These are phyloP conservation scores for Actinomortierella ambigua DNA, from an alignment of 371 early-diverging fungal species.

Conservation along the genomic window DNA sequence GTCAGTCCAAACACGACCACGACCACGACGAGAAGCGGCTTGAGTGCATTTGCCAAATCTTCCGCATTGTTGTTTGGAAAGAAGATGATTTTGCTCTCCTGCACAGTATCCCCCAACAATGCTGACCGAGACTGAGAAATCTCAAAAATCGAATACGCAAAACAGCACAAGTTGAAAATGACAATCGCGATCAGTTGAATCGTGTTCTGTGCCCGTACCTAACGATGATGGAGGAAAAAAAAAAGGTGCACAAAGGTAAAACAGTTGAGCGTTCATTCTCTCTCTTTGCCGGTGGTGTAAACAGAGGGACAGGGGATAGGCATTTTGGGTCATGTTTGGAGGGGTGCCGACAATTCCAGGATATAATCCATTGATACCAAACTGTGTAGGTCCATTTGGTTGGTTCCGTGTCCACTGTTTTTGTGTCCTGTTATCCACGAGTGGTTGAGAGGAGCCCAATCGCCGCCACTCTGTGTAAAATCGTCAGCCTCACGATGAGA, in stretches of 20 bases:
- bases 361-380: too few relatives aligned
- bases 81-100: not conserved
- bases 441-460: too few relatives aligned
- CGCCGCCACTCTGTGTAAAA: too few relatives aligned
- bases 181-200: constrained; percentile 88
- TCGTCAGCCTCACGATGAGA: too few relatives aligned
- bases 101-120: constrained; percentile 9
- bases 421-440: too few relatives aligned
- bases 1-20: constrained; percentile 34
- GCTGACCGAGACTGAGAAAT: constrained; percentile 48
- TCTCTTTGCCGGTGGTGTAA: too few relatives aligned
- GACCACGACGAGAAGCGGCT: constrained; percentile 23
- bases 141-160: constrained; percentile 78
- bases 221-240: constrained; percentile 5
- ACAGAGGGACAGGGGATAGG: too few relatives aligned
- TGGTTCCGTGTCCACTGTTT: too few relatives aligned
- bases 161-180: constrained; percentile 78
- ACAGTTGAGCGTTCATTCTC: not conserved
- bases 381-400: too few relatives aligned
- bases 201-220: constrained; percentile 84
- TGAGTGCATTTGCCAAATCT: constrained; percentile 8
- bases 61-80: constrained; percentile 13
- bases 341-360: too few relatives aligned
- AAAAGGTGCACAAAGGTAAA: not conserved
- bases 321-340: too few relatives aligned